Percentiles rank a stretch among this genome's conserved stretches.
Conservation (phyloP, 148 eudicot species). For the Rhododendron kiyosumense region DNA sequence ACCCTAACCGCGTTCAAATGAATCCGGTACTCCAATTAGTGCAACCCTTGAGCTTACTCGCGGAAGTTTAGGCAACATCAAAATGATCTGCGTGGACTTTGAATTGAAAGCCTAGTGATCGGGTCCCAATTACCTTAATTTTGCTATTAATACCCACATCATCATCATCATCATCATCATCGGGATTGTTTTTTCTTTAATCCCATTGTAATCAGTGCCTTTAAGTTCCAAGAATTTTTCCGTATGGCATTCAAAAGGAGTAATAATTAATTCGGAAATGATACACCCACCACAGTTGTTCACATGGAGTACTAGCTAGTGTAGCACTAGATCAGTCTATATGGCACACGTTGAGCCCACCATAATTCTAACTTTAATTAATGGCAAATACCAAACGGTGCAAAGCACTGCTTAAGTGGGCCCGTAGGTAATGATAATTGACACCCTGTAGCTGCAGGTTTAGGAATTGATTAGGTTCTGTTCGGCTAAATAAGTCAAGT, state of each 20-base stretch:
- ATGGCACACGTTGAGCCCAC: too few relatives aligned
- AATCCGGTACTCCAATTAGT: neutral
- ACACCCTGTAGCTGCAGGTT: too few relatives aligned
- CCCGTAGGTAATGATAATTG: too few relatives aligned
- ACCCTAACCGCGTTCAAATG: neutral
- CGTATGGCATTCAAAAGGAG: neutral
- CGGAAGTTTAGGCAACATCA: neutral
- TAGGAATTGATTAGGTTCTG: too few relatives aligned
- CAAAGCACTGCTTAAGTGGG: too few relatives aligned
- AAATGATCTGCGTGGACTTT: neutral
- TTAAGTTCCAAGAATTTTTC: neutral
- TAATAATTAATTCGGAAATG: too few relatives aligned
- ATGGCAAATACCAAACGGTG: too few relatives aligned
- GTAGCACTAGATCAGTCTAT: too few relatives aligned
- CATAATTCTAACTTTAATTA: too few relatives aligned
- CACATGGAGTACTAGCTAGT: too few relatives aligned
- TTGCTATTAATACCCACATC: neutral
- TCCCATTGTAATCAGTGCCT: neutral
- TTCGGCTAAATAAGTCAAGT: too few relatives aligned
- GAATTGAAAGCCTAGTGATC: neutral
- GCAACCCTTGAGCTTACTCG: neutral
- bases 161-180: neutral
- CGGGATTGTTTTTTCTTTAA: neutral
- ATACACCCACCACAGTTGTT: too few relatives aligned
- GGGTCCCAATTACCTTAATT: neutral